Conservation (phyloP, 257 asterid species). For the Primulina tabacum region DNA sequence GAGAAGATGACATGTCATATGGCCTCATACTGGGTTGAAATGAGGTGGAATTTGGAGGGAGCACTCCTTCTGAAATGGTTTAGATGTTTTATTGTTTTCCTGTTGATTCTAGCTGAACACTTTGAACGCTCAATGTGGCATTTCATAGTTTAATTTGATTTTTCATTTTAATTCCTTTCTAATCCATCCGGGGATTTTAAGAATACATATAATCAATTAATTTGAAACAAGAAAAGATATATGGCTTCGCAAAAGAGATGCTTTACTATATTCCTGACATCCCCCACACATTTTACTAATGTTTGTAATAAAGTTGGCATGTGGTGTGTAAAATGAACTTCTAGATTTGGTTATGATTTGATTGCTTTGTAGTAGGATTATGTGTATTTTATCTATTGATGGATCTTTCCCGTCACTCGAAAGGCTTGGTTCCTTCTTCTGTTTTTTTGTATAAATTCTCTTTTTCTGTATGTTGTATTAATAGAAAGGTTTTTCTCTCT, state of each 20-base stretch:
- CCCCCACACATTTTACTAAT: background rate
- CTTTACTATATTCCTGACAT: background rate
- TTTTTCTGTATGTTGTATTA: too few relatives aligned
- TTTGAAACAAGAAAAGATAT: background rate
- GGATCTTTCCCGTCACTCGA: background rate
- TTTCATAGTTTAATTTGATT: slow-evolving; percentile 14
- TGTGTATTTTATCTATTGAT: background rate
- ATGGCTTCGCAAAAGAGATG: background rate
- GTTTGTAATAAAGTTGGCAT: background rate
- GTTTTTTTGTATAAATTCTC: too few relatives aligned
- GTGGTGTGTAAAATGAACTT: background rate
- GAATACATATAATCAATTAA: slow-evolving; percentile 6
- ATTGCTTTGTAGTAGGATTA: background rate
- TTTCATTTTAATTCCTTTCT: background rate
- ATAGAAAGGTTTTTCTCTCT: background rate
- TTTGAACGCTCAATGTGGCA: background rate
- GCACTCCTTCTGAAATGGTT: background rate
- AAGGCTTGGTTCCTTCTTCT: background rate
- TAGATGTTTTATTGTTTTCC: background rate
- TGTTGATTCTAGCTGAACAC: background rate
- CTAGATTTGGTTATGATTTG: background rate
- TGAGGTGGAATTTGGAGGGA: slow-evolving; percentile 1
- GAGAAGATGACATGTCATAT: background rate
- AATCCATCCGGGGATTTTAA: background rate
- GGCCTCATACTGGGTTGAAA: background rate